Evolutionary conservation across 176 grass and related monocot genomes (phyloP).

Genomic region (maize (Zea mays)): Zm-B73-REFERENCE-NAM-5.0 NC_050096.1:129116001-129116500

Average conservation of each 20-base stretch:
- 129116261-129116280: not conserved
- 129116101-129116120: too few species aligned
- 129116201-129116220: not conserved
- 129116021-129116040: not conserved
- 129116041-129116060: not conserved
- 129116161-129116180: not conserved
- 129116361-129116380: not conserved
- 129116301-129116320: not conserved
- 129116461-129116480: not conserved
- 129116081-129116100: not conserved
- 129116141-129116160: not conserved
- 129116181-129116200: not conserved
- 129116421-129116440: not conserved
- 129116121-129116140: not conserved
- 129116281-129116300: not conserved
- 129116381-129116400: not conserved
- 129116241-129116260: not conserved
- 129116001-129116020: not conserved
- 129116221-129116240: not conserved
- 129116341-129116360: not conserved
- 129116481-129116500: not conserved
- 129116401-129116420: not conserved
- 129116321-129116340: not conserved
- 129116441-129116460: not conserved
- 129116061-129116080: not conserved